phyloP scores from a whole-genome alignment of 257 asterid species.

The Nicotiana sylvestris region DNA sequence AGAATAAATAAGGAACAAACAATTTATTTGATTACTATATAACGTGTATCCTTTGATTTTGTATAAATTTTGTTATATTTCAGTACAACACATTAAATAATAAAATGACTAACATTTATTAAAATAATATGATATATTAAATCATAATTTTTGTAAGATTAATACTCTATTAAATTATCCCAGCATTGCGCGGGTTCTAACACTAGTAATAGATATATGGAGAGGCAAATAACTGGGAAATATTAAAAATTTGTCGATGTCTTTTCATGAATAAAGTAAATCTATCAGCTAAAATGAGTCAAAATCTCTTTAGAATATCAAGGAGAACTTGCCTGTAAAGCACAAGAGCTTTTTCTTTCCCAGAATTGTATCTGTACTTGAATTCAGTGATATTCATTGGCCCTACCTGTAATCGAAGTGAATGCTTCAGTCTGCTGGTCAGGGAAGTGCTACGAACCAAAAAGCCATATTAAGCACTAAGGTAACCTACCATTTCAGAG shows the following conservation, averaged over 20 bases:
- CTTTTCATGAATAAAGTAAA: background rate
- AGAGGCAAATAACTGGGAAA: slow-evolving; percentile 7
- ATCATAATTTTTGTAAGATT: too few species aligned
- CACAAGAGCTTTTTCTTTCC: slow-evolving; percentile 61
- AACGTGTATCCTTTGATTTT: too few species aligned
- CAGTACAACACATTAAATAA: too few species aligned
- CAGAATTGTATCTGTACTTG: slow-evolving; percentile 71
- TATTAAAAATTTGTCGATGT: background rate
- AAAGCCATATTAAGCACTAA: background rate
- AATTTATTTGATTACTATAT: too few species aligned
- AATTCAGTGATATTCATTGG: slow-evolving; percentile 83
- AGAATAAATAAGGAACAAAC: too few species aligned
- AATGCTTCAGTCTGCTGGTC: slow-evolving; percentile 5
- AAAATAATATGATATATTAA: too few species aligned
- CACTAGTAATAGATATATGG: background rate
- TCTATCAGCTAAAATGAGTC: background rate
- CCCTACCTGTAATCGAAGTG: slow-evolving; percentile 56
- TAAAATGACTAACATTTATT: too few species aligned
- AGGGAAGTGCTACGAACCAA: background rate
- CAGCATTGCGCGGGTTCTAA: too few species aligned
- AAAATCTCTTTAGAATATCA: slow-evolving; percentile 8
- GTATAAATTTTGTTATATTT: too few species aligned
- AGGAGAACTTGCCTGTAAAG: slow-evolving; percentile 62
- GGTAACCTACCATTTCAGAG: slow-evolving; percentile 60
- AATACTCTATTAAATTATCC: too few species aligned